A percentile compares a stretch with the other conserved stretches of the same genome.
These are phyloP conservation scores for Aspergillus taichungensis DNA, from an alignment of 495 filamentous ascomycete species.

Conservation along the genomic window DNA sequence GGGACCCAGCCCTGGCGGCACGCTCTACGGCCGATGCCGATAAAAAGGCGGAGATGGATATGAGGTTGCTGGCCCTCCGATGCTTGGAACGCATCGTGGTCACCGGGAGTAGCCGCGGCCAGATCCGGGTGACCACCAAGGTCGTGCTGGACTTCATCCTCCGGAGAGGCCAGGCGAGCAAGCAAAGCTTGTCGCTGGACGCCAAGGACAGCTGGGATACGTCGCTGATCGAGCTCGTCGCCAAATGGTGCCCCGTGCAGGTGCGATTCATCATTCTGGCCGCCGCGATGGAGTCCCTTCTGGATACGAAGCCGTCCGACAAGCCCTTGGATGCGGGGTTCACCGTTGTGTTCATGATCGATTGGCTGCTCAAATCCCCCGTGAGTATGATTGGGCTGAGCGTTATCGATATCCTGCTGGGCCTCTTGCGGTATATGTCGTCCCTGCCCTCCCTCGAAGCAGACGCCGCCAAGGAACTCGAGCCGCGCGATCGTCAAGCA, in stretches of 20 bases:
- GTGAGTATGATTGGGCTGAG: constrained; percentile 91
- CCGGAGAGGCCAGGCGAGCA: constrained; percentile 32
- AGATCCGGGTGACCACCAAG: constrained; percentile 64
- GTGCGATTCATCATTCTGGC: constrained; percentile 82
- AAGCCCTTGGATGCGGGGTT: constrained; percentile 60
- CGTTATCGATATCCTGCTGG: constrained; percentile 82
- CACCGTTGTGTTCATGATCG: constrained; percentile 63
- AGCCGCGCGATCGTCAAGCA: constrained; percentile 14
- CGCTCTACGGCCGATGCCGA: constrained; percentile 76
- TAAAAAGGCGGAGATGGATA: constrained; percentile 75
- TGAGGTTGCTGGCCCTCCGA: constrained; percentile 72
- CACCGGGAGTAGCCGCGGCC: constrained; percentile 59
- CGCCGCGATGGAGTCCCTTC: constrained; percentile 64
- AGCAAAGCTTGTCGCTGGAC: constrained; percentile 3
- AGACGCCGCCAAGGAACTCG: too few relatives aligned
- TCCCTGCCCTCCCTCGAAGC: constrained; percentile 50
- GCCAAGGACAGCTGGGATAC: constrained; percentile 58
- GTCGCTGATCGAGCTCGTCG: constrained; percentile 64
- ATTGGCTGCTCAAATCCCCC: constrained; percentile 71
- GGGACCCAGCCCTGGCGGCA: constrained; percentile 62
- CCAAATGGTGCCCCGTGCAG: constrained; percentile 82
- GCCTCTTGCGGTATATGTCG: constrained; percentile 71
- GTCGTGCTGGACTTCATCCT: constrained; percentile 64
- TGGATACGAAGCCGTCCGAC: constrained; percentile 54
- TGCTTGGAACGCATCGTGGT: constrained; percentile 73